Evolutionary conservation across 1,284 basidiomycete genomes (phyloP).

Genomic region (Moniliophthora roreri): DNA sequence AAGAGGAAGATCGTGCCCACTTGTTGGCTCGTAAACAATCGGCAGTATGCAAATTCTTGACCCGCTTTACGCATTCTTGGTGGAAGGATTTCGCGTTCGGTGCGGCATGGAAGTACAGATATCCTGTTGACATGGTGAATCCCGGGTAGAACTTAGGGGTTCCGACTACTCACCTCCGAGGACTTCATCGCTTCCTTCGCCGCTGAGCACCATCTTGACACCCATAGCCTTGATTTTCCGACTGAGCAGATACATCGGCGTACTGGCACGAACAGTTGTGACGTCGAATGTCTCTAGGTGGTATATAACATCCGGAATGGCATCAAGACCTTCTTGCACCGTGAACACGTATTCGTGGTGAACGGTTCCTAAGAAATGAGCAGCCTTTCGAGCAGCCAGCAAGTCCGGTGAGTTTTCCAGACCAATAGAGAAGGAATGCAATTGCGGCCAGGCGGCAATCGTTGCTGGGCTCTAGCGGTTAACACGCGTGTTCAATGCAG

Average conservation of each 20-base stretch:
- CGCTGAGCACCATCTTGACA: constrained; percentile 99
- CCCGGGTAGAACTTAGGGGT: not conserved
- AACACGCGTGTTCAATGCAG: not conserved
- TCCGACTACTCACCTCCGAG: constrained; percentile 72
- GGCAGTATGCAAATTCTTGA: constrained; percentile 97
- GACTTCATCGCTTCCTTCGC: constrained; percentile 98
- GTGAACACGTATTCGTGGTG: constrained; percentile 99
- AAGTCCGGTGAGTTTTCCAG: constrained; percentile 96
- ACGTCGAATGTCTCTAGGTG: constrained; percentile 99
- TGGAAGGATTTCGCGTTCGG: constrained; percentile 90
- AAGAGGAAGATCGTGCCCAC: constrained; percentile 37
- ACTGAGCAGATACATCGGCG: constrained; percentile 96
- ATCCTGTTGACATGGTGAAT: constrained; percentile 52
- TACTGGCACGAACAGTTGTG: constrained; percentile 96
- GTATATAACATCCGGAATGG: constrained; percentile 97
- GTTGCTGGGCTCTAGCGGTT: constrained; percentile 42
- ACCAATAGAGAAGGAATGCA: constrained; percentile 98
- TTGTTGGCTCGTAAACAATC: constrained; percentile 99
- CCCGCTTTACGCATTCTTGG: constrained; percentile 92
- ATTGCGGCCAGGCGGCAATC: constrained; percentile 90
- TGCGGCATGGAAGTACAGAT: constrained; percentile 99
- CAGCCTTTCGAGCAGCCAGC: constrained; percentile 91
- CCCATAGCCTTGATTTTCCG: constrained; percentile 99
- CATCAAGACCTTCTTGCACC: constrained; percentile 97
- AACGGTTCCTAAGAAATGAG: constrained; percentile 90